Percentiles rank a stretch among this genome's conserved stretches.
phyloP scores from a whole-genome alignment of 805 yeast genomes.

The Candida caryicola region DNA sequence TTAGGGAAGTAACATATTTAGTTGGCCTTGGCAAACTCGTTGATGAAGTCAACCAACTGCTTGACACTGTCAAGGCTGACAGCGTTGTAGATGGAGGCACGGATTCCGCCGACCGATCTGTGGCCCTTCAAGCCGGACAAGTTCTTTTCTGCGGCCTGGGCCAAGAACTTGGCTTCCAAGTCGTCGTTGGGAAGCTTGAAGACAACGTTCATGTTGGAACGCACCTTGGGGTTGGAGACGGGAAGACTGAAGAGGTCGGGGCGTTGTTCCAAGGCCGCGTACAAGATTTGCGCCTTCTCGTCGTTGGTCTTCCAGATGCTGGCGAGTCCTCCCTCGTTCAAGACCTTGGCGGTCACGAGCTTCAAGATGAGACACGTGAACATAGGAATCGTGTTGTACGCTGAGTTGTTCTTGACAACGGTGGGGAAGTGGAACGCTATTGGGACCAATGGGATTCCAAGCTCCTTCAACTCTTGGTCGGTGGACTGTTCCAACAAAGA shows the following conservation, averaged over 20 bases:
- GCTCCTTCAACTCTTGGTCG: constrained; percentile 55
- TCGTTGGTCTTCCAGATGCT: constrained; percentile 56
- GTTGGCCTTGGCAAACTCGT: constrained; percentile 48
- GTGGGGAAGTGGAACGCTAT: constrained; percentile 86
- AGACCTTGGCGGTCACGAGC: constrained; percentile 64
- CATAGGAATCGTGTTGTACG: constrained; percentile 94
- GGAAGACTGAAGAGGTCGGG: constrained; percentile 66
- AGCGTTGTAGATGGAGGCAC: constrained; percentile 92
- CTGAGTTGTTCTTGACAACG: constrained; percentile 83
- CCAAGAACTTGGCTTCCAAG: constrained; percentile 66
- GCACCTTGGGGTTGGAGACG: constrained; percentile 52
- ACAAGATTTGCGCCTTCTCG: constrained; percentile 62
- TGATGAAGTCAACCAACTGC: constrained; percentile 53
- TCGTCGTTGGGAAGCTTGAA: constrained; percentile 70
- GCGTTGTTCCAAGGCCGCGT: constrained; percentile 60
- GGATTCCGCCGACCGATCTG: constrained; percentile 94
- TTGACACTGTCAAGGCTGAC: constrained; percentile 61
- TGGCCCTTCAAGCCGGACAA: constrained; percentile 90
- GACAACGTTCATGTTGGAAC: constrained; percentile 92
- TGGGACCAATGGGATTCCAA: constrained; percentile 78
- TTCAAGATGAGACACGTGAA: constrained; percentile 85
- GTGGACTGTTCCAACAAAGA: constrained; percentile 64
- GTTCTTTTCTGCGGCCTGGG: constrained; percentile 56
- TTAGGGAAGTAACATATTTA: too few species aligned
- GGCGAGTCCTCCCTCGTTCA: constrained; percentile 69